Evolutionary conservation across 2,329 filamentous ascomycete species (phyloP).

Genomic region (Curvularia spicifera): DNA sequence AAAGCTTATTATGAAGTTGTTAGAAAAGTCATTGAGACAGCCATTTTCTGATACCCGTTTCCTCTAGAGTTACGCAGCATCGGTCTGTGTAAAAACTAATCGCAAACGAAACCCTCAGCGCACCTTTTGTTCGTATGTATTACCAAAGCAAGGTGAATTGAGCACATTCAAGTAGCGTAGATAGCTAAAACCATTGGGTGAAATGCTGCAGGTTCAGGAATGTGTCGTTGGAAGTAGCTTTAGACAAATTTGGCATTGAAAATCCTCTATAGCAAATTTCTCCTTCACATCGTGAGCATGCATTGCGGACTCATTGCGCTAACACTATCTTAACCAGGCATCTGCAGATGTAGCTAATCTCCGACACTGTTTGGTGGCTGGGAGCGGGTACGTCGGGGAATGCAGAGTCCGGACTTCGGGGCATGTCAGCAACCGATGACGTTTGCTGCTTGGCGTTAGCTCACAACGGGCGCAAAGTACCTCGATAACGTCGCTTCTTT

Average conservation of each 20-base stretch:
- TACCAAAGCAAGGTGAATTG: no score
- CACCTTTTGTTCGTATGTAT: no score
- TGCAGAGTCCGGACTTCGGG: conserved; percentile 11
- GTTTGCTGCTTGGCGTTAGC: conserved; percentile 37
- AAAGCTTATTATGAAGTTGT: no score
- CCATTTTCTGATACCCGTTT: no score
- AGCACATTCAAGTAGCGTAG: no score
- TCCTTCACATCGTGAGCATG: background rate
- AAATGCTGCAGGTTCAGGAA: background rate
- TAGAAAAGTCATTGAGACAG: no score
- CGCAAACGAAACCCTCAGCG: no score
- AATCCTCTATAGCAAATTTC: no score
- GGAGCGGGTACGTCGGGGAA: background rate
- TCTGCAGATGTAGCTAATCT: background rate
- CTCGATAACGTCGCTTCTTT: conserved; percentile 16
- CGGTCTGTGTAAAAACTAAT: no score
- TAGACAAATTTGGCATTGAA: background rate
- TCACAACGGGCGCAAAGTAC: conserved; percentile 17
- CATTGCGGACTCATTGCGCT: background rate
- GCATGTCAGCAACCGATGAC: conserved; percentile 28
- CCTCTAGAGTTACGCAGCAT: no score
- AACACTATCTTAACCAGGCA: background rate
- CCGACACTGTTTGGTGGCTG: background rate
- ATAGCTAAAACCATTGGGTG: no score
- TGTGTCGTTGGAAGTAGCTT: background rate